Evolutionary conservation across 2,329 filamentous ascomycete species (phyloP), one percentile per base, ranked within the genome.

Genomic region (Aspergillus sojae): DNA sequence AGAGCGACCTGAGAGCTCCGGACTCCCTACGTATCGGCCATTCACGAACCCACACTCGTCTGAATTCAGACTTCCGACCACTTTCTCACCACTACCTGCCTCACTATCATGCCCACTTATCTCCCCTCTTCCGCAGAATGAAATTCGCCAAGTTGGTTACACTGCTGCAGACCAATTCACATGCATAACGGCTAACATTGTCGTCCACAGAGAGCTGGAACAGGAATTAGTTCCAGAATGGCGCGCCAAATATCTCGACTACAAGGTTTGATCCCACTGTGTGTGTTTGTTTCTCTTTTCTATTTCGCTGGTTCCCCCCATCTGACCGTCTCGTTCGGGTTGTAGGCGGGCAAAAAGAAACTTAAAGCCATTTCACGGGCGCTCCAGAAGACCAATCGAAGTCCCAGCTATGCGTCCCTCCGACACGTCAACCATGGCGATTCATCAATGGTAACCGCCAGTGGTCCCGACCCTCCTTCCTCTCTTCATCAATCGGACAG

Each of bases 171-270:
- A 43, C 55, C 48, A 59, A 52, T 65, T 62, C 32, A 60, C 62
- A 62, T 66, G 64, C 67, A 65, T 55, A 58, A 61, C 62, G 58
- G 67, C 66, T 71, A 64, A 72, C 66, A 46, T 52, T n/a, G n/a
- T n/a, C n/a, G 58, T 61, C 54, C 19, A 67, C 64, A 88, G 86
- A 75, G 92, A 96, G 81, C 85, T 97, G 67, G 92, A 97, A 75
- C 87, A 91, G 74, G 91, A 96, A 72, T 86, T 93, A 60, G 93
- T 97, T 68, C 94, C 94, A 75, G 94, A 98, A 86, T 98, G 94
- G 94, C 88, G 91, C 73, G 86, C 89, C 77, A 96, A 97, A 79
- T 98, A 97, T 78, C 86, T 98, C 71, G 88, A 97, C 79, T 98
- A 98, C 84, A 97, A 96, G 85, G 89, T 89, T 62, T 39, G 52